These are phyloP conservation scores for Globisporangium heterothallicum DNA, from an alignment of 352 stramenopile genomes.

Conservation along the genomic window DNA sequence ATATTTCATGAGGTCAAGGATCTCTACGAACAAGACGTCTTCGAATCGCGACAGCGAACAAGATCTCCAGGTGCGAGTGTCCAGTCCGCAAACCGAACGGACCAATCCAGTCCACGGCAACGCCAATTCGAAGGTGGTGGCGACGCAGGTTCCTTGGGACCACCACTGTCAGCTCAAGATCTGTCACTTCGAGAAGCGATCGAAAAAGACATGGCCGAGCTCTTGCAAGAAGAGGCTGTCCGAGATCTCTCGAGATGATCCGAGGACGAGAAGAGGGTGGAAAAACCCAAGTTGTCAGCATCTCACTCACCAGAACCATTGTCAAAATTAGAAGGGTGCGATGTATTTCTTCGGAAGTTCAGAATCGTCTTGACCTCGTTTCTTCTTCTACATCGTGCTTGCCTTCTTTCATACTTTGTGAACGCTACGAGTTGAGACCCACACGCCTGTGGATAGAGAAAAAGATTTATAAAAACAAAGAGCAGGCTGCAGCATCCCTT, in stretches of 20 bases:
- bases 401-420: not conserved
- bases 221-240: conserved; percentile 22
- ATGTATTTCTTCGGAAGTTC: not conserved
- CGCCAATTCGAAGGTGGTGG: not conserved
- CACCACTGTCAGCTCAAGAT: conserved; percentile 7
- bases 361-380: not conserved
- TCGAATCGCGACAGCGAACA: conserved; percentile 7
- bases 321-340: not conserved
- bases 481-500: not conserved
- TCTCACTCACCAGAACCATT: too few relatives aligned
- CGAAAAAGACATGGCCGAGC: conserved; percentile 28
- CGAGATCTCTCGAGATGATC: not conserved
- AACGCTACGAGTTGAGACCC: not conserved
- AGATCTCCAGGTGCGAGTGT: conserved; percentile 12
- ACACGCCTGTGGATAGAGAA: not conserved
- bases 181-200: conserved; percentile 28
- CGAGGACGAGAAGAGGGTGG: too few relatives aligned
- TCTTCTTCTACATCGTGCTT: too few relatives aligned
- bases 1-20: conserved; percentile 24
- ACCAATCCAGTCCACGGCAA: not conserved
- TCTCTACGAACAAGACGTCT: conserved; percentile 22
- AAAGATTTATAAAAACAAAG: conserved; percentile 5
- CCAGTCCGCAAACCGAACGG: not conserved
- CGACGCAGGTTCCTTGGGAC: not conserved
- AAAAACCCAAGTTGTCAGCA: too few relatives aligned